Base-by-base conservation (phyloP, 2,329 filamentous ascomycete species). In the Arachnopeziza araneosa region DNA sequence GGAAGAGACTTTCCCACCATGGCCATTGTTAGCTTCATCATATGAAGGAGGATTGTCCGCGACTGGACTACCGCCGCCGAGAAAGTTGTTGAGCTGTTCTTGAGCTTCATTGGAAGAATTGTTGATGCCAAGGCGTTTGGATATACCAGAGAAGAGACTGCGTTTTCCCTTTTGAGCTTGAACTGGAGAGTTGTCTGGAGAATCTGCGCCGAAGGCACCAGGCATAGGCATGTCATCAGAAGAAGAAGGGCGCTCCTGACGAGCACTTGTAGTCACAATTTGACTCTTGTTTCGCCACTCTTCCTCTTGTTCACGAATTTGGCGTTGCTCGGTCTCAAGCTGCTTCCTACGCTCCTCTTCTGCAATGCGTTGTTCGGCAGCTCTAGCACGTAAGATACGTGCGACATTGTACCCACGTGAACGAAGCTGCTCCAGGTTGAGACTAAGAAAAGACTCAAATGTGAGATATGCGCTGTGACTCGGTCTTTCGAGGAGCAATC, bases 391-490 rank as follows among this genome's bases (percentile, higher is more conserved):
- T 23, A 99, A 80, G 63, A 99, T 98, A 55, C 95, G 88, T 70
- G 97, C 91, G 49, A 99, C 95, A 67, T 99, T 98, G 79, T 97
- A 98, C 1, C 95, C 95, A 64, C 95, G 91, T 62, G 87, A 86
- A 68, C 91, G 87, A 50, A 99, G 77, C 56, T 93, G 87, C 53
- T 89, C 83, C 24, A 99, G 80, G 67, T 93, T 91, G 9, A 95
- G 86, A 60, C 90, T 93, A 48, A 99, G 78, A 64, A 99, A 88
- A 57, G 91, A 93, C 75, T 98, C 95, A 59, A 99, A 85, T 57
- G 95, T 93, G 59, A 97, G 83, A 58, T 91, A 91, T 1, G 93
- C 92, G 70, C 96, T 90, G 69, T 96, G 90, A 65, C 90, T 93
- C 8, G 93, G 92, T 23, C 91, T 84, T 56, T 85, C 84, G 54